Percentiles rank a stretch among this genome's conserved stretches.
Conservation (phyloP, 2,329 filamentous ascomycete genomes). For the Hirsutella minnesotensis region DNA sequence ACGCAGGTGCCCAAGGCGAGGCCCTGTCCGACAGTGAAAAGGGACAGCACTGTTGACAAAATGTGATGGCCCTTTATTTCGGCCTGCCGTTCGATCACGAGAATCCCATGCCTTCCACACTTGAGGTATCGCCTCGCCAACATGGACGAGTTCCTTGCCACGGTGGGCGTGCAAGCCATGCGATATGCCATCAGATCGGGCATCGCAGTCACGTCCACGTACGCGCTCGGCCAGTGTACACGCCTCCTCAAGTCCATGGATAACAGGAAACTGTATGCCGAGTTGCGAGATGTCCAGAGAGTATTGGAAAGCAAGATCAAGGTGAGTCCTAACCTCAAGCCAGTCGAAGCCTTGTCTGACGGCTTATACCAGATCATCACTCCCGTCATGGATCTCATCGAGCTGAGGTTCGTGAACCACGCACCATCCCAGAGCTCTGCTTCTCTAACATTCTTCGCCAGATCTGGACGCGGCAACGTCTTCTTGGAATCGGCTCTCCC, state of each 20-base stretch:
- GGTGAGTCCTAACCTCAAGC: slow-evolving; percentile 29
- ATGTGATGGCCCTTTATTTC: not conserved
- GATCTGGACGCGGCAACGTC: slow-evolving; percentile 40
- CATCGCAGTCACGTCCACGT: slow-evolving; percentile 72
- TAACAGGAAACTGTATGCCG: slow-evolving; percentile 51
- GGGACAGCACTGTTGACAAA: not conserved
- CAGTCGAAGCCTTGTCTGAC: slow-evolving; percentile 2
- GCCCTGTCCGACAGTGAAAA: not conserved
- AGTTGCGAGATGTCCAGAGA: slow-evolving; percentile 60
- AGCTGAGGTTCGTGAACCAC: slow-evolving; percentile 52
- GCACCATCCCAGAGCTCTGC: not conserved
- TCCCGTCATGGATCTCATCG: slow-evolving; percentile 83
- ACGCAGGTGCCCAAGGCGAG: not conserved
- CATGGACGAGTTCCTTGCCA: slow-evolving; percentile 58
- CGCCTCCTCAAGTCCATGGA: slow-evolving; percentile 68
- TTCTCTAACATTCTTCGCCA: slow-evolving; percentile 10
- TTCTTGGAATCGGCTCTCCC: slow-evolving; percentile 72
- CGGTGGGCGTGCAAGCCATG: slow-evolving; percentile 58
- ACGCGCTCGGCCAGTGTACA: slow-evolving; percentile 73
- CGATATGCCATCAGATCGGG: slow-evolving; percentile 87
- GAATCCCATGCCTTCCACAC: not conserved
- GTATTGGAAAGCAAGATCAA: slow-evolving; percentile 77
- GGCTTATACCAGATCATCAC: slow-evolving; percentile 55
- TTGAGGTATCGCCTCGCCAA: not conserved
- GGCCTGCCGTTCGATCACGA: not conserved